Evolutionary conservation across 768 basidiomycete genomes (phyloP), one percentile per base, ranked within the genome.

Genomic region (Scleroderma citrinum): DNA sequence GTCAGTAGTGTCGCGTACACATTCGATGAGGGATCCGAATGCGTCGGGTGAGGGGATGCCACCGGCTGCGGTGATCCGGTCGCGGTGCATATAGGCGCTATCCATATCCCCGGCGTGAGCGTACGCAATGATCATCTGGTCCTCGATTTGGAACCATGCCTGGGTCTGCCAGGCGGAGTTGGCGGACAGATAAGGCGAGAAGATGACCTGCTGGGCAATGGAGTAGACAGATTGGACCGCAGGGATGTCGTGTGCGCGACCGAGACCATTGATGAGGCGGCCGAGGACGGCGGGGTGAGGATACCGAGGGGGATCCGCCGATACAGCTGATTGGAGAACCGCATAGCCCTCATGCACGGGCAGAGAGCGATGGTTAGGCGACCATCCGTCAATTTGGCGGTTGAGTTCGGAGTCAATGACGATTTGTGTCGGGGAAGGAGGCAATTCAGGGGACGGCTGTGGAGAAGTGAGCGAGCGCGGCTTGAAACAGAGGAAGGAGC

Each of bases 1-100:
- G 66, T 98, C 95, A 11, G 96, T 98, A 19, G 95, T 96, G 56
- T 97, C 92, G 68, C 87, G 91, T 58, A 91, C 81, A 52, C 80
- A 76, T 36, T 85, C 77, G 53, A 99, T 92, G 59, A 98, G 76
- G 5, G 89, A 87, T 5, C 89, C 95, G 60, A 97, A 99, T 0
- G 93, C 87, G 49, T 97, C 92, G 1, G 93, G 85, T 0, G 80
- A 83, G 5, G 94, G 94, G 2, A 82, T 76, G 12, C 81, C 76
- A 0, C 89, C 87, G 17, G 85, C 78, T 46, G 85, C 77, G 17
- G 95, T 71, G 30, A 99, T 82, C 39, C 90, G 78, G 17, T 70
- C 61, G 17, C 93, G 82, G 65, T 97, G 89, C 5, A 83, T 71
- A 62, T 90, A 89, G 3, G 92, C 94, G 13, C 78, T 74, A 42